Conservation (phyloP, 2,329 filamentous ascomycete species). For the Basipetospora chlamydospora region DNA sequence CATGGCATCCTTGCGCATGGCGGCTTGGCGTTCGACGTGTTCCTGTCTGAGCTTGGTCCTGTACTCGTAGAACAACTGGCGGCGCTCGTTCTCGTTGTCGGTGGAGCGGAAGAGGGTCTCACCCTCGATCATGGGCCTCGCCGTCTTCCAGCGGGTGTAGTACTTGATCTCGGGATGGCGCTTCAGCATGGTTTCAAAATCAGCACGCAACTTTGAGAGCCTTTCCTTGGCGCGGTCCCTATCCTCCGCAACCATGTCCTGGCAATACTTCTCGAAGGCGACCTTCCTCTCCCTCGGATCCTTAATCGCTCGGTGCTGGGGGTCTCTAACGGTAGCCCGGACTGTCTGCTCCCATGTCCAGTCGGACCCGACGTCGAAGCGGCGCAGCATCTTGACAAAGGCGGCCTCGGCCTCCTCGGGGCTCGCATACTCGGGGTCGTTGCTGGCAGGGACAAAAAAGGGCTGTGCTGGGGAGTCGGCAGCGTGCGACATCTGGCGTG, state of each 20-base stretch:
- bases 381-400: conserved; percentile 79
- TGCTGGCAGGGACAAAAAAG: conserved; percentile 43
- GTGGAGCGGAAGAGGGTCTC: conserved; percentile 93
- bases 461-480: conserved; percentile 41
- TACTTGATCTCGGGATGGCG: conserved; percentile 95
- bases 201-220: conserved; percentile 75
- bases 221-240: conserved; percentile 91
- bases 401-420: conserved; percentile 84
- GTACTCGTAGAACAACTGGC: conserved; percentile 89
- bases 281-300: conserved; percentile 81
- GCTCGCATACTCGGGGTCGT: conserved; percentile 65
- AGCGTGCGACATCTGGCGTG: conserved; percentile 42
- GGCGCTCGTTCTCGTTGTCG: conserved; percentile 72
- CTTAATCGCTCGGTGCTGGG: conserved; percentile 84
- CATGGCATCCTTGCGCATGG: conserved; percentile 64
- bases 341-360: conserved; percentile 90
- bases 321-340: conserved; percentile 72
- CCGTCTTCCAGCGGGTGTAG: conserved; percentile 94
- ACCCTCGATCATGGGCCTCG: conserved; percentile 81
- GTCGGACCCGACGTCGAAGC: conserved; percentile 73
- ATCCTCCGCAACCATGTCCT: conserved; percentile 80
- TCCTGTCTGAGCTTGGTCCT: conserved; percentile 68
- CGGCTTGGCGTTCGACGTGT: conserved; percentile 61
- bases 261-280: conserved; percentile 89
- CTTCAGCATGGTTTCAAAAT: conserved; percentile 92